These are phyloP conservation scores for Ceratocystis albifundus DNA, from an alignment of 2,329 filamentous ascomycete species.

Conservation along the genomic window DNA sequence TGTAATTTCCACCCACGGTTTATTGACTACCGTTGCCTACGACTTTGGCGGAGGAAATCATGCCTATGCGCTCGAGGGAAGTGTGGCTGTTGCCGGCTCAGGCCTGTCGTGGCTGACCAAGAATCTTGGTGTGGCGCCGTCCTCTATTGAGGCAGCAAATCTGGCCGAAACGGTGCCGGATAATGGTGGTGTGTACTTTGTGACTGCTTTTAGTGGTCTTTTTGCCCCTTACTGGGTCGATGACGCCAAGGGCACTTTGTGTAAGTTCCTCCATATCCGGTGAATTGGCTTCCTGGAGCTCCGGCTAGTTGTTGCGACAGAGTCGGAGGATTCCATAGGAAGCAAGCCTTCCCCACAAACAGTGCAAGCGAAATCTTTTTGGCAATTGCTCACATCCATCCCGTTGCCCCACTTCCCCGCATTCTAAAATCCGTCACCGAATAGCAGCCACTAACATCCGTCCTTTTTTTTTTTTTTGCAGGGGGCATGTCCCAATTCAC, in stretches of 20 bases:
- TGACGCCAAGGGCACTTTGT: slow-evolving; percentile 78
- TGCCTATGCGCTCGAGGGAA: slow-evolving; percentile 74
- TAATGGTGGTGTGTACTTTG: slow-evolving; percentile 74
- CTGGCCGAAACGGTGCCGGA: slow-evolving; percentile 48
- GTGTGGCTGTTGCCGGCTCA: slow-evolving; percentile 69
- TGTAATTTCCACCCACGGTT: slow-evolving; percentile 70
- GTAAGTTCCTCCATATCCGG: slow-evolving; percentile 34
- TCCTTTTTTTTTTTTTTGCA: slow-evolving; percentile 27
- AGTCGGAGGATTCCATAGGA: not conserved
- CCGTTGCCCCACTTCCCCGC: slow-evolving; percentile 2
- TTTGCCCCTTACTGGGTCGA: slow-evolving; percentile 95
- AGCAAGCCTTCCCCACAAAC: slow-evolving; percentile 11
- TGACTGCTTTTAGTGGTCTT: slow-evolving; percentile 81
- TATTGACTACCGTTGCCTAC: slow-evolving; percentile 79
- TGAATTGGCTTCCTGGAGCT: no score
- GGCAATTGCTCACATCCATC: slow-evolving; percentile 1
- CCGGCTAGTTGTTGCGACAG: not conserved
- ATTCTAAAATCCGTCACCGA: not conserved
- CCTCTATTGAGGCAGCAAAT: slow-evolving; percentile 39
- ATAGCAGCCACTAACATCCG: slow-evolving; percentile 12
- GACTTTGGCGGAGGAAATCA: slow-evolving; percentile 52
- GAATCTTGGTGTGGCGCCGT: slow-evolving; percentile 49
- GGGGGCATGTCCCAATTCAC: slow-evolving; percentile 80
- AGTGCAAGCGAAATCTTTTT: not conserved
- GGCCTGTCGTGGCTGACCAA: slow-evolving; percentile 64